Conservation (phyloP, 1,139 yeast genomes). For the Suhomyces bolitotheri region DNA sequence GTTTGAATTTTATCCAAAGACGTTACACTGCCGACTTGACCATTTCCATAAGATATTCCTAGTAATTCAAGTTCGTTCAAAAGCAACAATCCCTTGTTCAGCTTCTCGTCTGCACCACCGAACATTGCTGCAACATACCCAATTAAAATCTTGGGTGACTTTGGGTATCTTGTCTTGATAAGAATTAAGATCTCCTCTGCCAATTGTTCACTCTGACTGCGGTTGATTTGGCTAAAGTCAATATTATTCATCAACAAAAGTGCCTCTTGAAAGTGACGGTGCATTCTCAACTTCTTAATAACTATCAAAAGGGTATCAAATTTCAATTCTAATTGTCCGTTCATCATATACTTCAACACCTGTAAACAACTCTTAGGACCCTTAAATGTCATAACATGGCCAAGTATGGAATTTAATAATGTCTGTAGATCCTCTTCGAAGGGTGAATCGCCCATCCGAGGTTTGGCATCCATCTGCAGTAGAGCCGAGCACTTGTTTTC, state of each 20-base stretch:
- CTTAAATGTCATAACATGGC: conserved; percentile 41
- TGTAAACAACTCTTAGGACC: conserved; percentile 36
- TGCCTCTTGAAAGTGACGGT: conserved; percentile 38
- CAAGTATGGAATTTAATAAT: conserved; percentile 30
- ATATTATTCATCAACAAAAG: conserved; percentile 36
- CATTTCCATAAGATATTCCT: conserved; percentile 23
- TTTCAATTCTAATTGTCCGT: conserved; percentile 28
- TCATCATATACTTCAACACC: conserved; percentile 36
- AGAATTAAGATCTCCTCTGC: conserved; percentile 35
- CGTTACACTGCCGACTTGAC: conserved; percentile 16
- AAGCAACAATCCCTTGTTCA: conserved; percentile 18
- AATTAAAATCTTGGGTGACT: conserved; percentile 36
- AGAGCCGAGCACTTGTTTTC: conserved; percentile 26
- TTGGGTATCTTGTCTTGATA: conserved; percentile 32
- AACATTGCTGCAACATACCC: conserved; percentile 42
- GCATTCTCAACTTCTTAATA: conserved; percentile 30
- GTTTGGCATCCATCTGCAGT: conserved; percentile 11
- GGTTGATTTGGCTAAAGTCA: conserved; percentile 23
- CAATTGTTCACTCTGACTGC: conserved; percentile 21
- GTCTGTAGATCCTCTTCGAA: conserved; percentile 27
- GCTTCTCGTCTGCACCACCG: conserved; percentile 13
- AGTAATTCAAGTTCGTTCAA: conserved; percentile 31
- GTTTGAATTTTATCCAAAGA: conserved; percentile 18
- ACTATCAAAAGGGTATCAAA: conserved; percentile 29
- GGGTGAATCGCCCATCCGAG: conserved; percentile 18